Conservation (phyloP, 2,329 filamentous ascomycete species). For the Epichloe sp. region DNA sequence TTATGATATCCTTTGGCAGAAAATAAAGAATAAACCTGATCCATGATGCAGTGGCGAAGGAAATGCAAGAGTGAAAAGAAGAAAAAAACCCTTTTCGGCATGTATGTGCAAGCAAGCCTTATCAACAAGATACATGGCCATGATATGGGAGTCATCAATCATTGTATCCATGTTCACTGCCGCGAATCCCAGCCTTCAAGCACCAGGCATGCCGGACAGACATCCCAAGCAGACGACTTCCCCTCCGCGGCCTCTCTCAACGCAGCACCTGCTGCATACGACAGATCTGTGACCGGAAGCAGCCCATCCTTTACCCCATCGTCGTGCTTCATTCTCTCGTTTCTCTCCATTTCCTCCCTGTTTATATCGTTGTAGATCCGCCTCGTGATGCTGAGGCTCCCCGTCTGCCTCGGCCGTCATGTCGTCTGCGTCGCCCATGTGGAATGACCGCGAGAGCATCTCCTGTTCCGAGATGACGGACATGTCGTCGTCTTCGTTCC, state of each 20-base stretch:
- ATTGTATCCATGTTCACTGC: neutral
- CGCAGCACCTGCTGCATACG: slow-evolving; percentile 55
- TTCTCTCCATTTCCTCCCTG: neutral
- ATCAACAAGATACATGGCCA: neutral
- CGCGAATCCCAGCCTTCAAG: slow-evolving; percentile 12
- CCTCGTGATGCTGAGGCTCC: neutral
- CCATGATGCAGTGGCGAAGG: neutral
- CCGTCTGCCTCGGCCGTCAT: neutral
- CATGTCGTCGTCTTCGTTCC: slow-evolving; percentile 16
- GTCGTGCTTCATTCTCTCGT: slow-evolving; percentile 1
- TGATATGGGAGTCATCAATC: neutral
- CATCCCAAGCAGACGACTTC: slow-evolving; percentile 56
- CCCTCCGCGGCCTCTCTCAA: slow-evolving; percentile 50
- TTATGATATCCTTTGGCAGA: no score
- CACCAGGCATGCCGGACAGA: slow-evolving; percentile 30
- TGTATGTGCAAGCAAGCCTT: neutral
- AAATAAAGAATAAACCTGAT: no score
- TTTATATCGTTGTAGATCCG: neutral
- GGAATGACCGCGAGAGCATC: slow-evolving; percentile 30
- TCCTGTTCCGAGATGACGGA: slow-evolving; percentile 19
- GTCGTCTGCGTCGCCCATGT: slow-evolving; percentile 36
- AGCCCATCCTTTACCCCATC: slow-evolving; percentile 20
- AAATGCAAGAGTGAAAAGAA: neutral
- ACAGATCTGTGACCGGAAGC: slow-evolving; percentile 34
- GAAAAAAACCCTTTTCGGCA: neutral